Conservation (phyloP, 2,329 filamentous ascomycete genomes). For the Verticillium isaacii region DNA sequence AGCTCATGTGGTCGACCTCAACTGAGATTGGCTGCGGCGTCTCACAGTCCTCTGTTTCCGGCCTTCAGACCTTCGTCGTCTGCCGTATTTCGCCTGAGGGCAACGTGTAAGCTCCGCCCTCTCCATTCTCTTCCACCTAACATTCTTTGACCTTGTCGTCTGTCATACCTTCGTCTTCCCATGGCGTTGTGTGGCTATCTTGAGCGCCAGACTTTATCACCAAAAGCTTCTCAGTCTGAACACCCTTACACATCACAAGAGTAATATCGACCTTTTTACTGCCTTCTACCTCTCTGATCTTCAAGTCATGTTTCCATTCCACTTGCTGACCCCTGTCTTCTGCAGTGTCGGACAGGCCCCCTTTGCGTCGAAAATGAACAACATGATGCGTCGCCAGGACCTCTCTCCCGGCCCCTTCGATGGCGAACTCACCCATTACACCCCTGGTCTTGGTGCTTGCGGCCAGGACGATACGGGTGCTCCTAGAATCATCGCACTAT, state of each 20-base stretch:
- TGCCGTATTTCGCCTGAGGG: conserved; percentile 29
- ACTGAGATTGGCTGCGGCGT: conserved; percentile 27
- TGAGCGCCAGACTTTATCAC: not conserved
- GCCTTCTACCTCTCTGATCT: too few species aligned
- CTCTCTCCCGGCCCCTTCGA: not conserved
- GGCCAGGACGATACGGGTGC: conserved; percentile 2
- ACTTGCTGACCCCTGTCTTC: not conserved
- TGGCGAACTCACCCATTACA: conserved; percentile 10
- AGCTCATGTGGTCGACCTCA: conserved; percentile 29
- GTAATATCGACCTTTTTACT: too few species aligned
- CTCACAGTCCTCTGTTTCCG: conserved; percentile 21
- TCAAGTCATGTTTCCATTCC: too few species aligned
- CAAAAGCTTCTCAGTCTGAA: too few species aligned
- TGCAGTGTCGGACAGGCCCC: not conserved
- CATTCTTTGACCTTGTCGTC: too few species aligned
- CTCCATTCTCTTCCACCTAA: not conserved
- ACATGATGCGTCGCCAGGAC: conserved; percentile 4
- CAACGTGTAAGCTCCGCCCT: conserved; percentile 24
- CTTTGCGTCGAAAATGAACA: not conserved
- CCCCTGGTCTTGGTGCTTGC: conserved; percentile 7
- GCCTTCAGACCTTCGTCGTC: conserved; percentile 26
- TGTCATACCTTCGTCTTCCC: not conserved
- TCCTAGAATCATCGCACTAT: conserved; percentile 7
- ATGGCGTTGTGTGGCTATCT: not conserved
- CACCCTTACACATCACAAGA: too few species aligned